Base-by-base conservation (phyloP, 768 basidiomycete species). In the Rhodotorula toruloides region DNA sequence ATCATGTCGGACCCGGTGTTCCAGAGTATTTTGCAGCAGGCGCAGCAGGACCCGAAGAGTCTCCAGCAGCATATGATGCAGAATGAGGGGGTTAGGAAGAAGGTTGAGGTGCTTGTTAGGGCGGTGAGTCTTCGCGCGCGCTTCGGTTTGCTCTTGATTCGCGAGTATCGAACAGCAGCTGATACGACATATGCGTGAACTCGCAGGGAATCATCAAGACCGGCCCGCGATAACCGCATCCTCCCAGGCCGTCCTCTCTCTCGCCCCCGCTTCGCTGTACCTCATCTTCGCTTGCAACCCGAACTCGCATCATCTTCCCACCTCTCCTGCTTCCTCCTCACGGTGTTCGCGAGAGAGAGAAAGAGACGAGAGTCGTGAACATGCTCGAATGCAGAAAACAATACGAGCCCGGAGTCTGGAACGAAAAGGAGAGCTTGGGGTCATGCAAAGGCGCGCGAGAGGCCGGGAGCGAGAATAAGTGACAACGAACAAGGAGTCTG, bases 21-120 rank as follows among this genome's bases (percentile, higher is more conserved):
- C 89, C 89, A 96, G 79, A 85, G 85, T 63, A 96, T 99, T 71
- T 77, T 99, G 74, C 89, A 93, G 77, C 93, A 98, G 79, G 91
- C 91, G 12, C 94, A 99, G 79, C 74, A 79, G 55, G 86, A 97
- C 78, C 94, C 96, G 11, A 81, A 83, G 50, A 90, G 93, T 31
- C 80, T 99, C 64, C 88, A 90, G 77, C 91, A 96, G 73, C 94
- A 99, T 79, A 88, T 98, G 87, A 91, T 91, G 84, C 53, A 47
- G 37, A 96, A 93, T 64, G 76, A 77, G 37, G 74, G 73, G 69
- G 58, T 68, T 27, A 47, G 68, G 48, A 65, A 60, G 16, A 74
- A 74, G 65, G 89, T 96, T 69, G 83, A 85, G 81, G 93, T 93
- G 79, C 82, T 97, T 54, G 81, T 94, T 74, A 89, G 90, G 63